Percentiles rank a stretch among this genome's conserved stretches.
phyloP scores from a whole-genome alignment of 805 yeast genomes.

The Wickerhamiella siamensis region DNA sequence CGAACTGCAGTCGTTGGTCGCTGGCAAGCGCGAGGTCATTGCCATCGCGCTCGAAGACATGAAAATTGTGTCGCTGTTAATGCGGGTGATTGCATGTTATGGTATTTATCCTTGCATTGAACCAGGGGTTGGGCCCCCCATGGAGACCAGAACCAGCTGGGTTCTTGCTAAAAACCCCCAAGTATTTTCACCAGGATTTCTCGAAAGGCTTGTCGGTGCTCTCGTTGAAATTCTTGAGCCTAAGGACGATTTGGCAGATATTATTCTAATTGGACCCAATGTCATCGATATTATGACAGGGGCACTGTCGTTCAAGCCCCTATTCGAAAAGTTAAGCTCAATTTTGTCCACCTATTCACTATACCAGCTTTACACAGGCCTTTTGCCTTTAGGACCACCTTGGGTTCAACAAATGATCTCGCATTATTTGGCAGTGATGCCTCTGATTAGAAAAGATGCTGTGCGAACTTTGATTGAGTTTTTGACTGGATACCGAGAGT shows the following conservation, averaged over 20 bases:
- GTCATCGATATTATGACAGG: constrained; percentile 11
- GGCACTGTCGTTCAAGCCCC: background rate
- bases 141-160: constrained; percentile 35
- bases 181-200: background rate
- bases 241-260: constrained; percentile 26
- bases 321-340: background rate
- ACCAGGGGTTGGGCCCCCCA: constrained; percentile 44
- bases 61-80: constrained; percentile 50
- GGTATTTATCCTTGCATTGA: constrained; percentile 58
- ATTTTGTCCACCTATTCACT: constrained; percentile 50
- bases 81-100: constrained; percentile 50
- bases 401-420: constrained; percentile 37
- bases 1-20: background rate
- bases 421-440: constrained; percentile 37
- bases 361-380: constrained; percentile 42
- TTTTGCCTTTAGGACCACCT: constrained; percentile 31
- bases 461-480: constrained; percentile 62
- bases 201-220: background rate
- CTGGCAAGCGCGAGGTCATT: constrained; percentile 15
- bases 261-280: constrained; percentile 12
- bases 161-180: background rate
- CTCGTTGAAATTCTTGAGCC: constrained; percentile 2
- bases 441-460: constrained; percentile 50
- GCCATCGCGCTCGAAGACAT: constrained; percentile 75
- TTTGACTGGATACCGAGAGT: constrained; percentile 60